phyloP scores from a whole-genome alignment of 306 rosid genomes.

The Prinsepia uniflora region DNA sequence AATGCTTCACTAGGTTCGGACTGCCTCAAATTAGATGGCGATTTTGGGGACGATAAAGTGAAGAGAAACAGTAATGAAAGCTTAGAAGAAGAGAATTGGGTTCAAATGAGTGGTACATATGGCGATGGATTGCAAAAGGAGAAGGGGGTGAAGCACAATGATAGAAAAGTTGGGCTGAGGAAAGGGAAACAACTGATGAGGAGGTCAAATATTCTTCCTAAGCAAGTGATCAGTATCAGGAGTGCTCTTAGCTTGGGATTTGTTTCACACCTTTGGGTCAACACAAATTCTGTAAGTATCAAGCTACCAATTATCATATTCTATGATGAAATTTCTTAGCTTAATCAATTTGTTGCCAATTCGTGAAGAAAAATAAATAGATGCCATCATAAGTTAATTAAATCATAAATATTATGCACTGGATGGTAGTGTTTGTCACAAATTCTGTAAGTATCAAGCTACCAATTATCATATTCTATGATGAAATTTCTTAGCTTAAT shows the following conservation, averaged over 20 bases:
- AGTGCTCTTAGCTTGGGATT: constrained; percentile 84
- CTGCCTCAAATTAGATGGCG: constrained; percentile 23
- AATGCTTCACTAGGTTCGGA: constrained; percentile 21
- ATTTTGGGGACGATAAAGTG: constrained; percentile 14
- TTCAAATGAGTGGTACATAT: too few relatives aligned
- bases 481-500: background rate
- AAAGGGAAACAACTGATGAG: too few relatives aligned
- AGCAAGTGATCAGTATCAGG: constrained; percentile 71
- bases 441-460: constrained; percentile 45
- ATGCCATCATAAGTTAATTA: background rate
- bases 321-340: background rate
- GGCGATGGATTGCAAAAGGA: too few relatives aligned
- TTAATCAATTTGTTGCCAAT: background rate
- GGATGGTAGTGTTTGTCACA: constrained; percentile 5
- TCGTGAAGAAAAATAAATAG: background rate
- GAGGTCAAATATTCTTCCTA: constrained; percentile 31
- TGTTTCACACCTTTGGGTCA: constrained; percentile 93
- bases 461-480: background rate
- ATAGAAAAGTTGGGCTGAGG: too few relatives aligned
- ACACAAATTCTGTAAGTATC: constrained; percentile 54
- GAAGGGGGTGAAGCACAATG: too few relatives aligned
- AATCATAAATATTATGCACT: background rate
- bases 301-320: background rate
- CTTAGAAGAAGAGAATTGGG: background rate
- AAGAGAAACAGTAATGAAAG: constrained; percentile 15